These are phyloP conservation scores for Paraleonurus japonicus DNA, from an alignment of 257 asterid genomes.

Conservation along the genomic window DNA sequence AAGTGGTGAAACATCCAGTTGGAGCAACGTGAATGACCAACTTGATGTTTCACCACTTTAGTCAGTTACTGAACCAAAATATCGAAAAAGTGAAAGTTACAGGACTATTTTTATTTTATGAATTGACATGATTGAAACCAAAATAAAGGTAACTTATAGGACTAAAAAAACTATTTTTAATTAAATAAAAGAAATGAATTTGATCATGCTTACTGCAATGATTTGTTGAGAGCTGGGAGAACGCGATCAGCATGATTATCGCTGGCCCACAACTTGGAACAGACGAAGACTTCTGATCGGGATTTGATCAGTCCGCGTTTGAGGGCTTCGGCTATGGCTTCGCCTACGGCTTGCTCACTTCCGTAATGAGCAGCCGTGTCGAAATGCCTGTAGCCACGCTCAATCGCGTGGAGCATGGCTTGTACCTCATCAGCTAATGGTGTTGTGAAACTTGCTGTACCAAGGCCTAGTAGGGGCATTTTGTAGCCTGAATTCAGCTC, in stretches of 20 bases:
- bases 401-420: conserved; percentile 39
- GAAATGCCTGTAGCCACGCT: conserved; percentile 50
- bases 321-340: conserved; percentile 42
- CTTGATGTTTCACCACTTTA: too few relatives aligned
- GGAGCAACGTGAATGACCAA: too few relatives aligned
- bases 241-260: too few relatives aligned
- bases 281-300: conserved; percentile 40
- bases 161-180: too few relatives aligned
- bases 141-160: too few relatives aligned
- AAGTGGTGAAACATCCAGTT: too few relatives aligned
- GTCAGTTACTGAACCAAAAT: too few relatives aligned
- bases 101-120: too few relatives aligned
- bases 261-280: conserved; percentile 44
- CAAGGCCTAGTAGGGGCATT: conserved; percentile 43
- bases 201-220: conserved; percentile 29
- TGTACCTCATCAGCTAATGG: conserved; percentile 23
- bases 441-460: conserved; percentile 38
- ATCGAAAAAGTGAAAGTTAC: too few relatives aligned
- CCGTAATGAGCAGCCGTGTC: conserved; percentile 48
- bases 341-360: conserved; percentile 41
- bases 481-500: conserved; percentile 27
- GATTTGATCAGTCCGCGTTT: conserved; percentile 25
- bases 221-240: conserved; percentile 34
- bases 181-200: too few relatives aligned
- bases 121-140: too few relatives aligned